Evolutionary conservation across 2,329 filamentous ascomycete genomes (phyloP).

Genomic region (Mariannaea elegans): DNA sequence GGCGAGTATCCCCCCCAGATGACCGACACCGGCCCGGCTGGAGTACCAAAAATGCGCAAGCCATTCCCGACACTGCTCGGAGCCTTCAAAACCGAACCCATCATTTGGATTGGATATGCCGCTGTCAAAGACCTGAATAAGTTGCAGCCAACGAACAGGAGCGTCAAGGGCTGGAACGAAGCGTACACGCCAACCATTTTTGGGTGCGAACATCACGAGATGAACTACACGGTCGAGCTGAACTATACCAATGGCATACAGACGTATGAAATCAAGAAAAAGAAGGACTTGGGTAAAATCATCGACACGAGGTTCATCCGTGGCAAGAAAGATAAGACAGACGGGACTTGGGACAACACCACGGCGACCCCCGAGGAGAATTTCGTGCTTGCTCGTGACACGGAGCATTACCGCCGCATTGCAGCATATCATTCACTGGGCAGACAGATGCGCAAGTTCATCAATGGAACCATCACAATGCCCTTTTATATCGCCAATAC

Average conservation of each 20-base stretch:
- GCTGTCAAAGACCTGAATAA: slow-evolving; percentile 30
- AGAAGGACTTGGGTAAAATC: slow-evolving; percentile 28
- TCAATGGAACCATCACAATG: slow-evolving; percentile 38
- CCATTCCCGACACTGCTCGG: slow-evolving; percentile 36
- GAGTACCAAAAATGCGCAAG: slow-evolving; percentile 20
- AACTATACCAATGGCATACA: slow-evolving; percentile 36
- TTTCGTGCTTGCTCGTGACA: slow-evolving; percentile 30
- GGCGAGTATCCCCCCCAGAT: slow-evolving; percentile 35
- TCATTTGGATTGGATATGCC: slow-evolving; percentile 39
- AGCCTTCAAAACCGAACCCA: slow-evolving; percentile 35
- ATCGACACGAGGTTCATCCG: slow-evolving; percentile 33
- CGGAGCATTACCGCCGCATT: slow-evolving; percentile 29
- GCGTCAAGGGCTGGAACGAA: slow-evolving; percentile 27
- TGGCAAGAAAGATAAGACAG: slow-evolving; percentile 22
- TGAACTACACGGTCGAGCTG: slow-evolving; percentile 34
- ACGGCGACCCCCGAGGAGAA: slow-evolving; percentile 29
- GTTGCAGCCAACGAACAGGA: slow-evolving; percentile 22
- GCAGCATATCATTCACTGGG: slow-evolving; percentile 36
- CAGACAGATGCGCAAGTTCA: slow-evolving; percentile 25
- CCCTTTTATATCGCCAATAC: slow-evolving; percentile 32
- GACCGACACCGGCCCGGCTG: slow-evolving; percentile 11
- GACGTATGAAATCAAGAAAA: slow-evolving; percentile 25
- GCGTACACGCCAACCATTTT: slow-evolving; percentile 39
- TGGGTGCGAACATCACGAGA: slow-evolving; percentile 37
- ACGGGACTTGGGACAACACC: slow-evolving; percentile 30